Evolutionary conservation across 1,139 yeast species (phyloP), one percentile per base, ranked within the genome.

Genomic region (Diutina mesorugosa): DNA sequence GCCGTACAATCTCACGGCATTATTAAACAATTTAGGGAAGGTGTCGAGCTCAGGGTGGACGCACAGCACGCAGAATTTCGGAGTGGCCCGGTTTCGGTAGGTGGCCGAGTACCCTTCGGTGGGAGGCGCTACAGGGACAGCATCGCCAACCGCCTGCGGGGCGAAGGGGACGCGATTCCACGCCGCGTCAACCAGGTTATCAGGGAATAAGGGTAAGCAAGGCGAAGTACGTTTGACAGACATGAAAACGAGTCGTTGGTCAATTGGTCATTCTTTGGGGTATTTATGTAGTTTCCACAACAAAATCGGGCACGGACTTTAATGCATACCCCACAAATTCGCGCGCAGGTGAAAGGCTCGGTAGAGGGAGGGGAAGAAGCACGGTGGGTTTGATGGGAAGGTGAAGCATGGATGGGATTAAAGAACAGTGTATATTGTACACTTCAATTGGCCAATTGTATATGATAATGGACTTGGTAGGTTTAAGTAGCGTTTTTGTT

Each of bases 41-140:
- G 90, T 85, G 53, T 66, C 65, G 57, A 85, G 65, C 1, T 72
- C 64, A 3, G 85, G 82, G 61, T 83, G 85, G 29, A 79, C 73
- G 7, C 48, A 50, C 10, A 56, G 26, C 30, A 60, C 48, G 4
- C 74, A 65, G 52, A 61, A 63, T 1, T 65, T 67, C 2, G 59
- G 58, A 16, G 56, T 51, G 6, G 60, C 59, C 26, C 53, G 53
- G 64, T 79, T 82, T 63, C 90, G 71, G 66, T 79, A 85, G 50
- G 81, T 63, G 2, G 78, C 69, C 12, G 88, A 81, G 65, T 65
- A 79, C 0, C 87, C 87, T 1, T 71, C 70, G 60, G 65, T 21
- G 28, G 45, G 26, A 9, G 35, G 41, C 9, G 35, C 14, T n/a
- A 50, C 53, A 6, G 53, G 29, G 26, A 50, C 53, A 16, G 53